A percentile compares a stretch with the other conserved stretches of the same genome.
Evolutionary conservation across 148 eudicot species (phyloP).

Genomic region (Fagopyrum tataricum): DNA sequence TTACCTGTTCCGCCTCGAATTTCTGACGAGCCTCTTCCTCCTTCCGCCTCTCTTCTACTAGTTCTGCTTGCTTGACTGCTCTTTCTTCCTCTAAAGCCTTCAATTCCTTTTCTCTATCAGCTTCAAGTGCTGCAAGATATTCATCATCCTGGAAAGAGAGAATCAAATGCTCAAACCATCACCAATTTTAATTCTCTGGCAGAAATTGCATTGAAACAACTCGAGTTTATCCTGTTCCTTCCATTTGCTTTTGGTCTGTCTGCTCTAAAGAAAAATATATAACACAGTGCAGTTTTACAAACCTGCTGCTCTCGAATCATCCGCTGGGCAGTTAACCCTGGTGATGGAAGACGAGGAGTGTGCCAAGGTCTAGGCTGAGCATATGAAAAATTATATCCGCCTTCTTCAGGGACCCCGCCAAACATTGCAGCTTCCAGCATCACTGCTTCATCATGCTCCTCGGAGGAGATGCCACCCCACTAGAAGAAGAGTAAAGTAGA

Average conservation of each 20-base stretch:
- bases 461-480: conserved; percentile 99
- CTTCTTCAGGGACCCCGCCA: conserved; percentile 72
- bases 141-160: conserved; percentile 62
- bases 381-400: conserved; percentile 49
- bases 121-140: conserved; percentile 82
- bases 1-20: conserved; percentile 71
- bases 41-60: conserved; percentile 57
- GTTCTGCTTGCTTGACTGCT: conserved; percentile 58
- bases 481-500: conserved; percentile 20
- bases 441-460: conserved; percentile 96
- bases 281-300: background rate
- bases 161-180: too few species aligned
- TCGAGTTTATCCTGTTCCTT: background rate
- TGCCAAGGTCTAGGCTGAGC: conserved; percentile 42
- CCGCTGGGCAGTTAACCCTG: conserved; percentile 78
- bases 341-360: conserved; percentile 83
- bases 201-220: too few species aligned
- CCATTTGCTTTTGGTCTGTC: background rate
- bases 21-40: conserved; percentile 59
- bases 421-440: conserved; percentile 99
- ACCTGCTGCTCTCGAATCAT: conserved; percentile 89
- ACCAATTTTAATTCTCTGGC: too few species aligned
- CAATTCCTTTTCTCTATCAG: conserved; percentile 84
- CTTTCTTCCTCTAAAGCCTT: conserved; percentile 59
- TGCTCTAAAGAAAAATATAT: background rate